Base-by-base conservation (phyloP, 1,284 basidiomycete species). In the Moesziomyces aphidis region DNA sequence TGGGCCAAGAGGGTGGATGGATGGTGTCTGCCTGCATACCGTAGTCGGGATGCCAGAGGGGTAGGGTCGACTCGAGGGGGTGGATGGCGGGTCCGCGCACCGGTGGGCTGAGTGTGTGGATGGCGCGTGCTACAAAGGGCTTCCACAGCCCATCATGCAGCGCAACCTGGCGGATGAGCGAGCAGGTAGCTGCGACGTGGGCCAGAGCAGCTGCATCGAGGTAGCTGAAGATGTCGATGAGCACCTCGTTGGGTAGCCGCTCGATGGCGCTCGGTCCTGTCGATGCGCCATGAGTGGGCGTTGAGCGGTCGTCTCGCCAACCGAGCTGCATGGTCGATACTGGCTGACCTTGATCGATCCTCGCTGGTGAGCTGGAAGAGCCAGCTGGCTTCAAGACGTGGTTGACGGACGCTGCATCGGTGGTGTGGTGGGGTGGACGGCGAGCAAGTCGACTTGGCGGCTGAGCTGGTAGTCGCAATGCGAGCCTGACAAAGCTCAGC, bases 41-140 rank as follows among this genome's bases (percentile, higher is more conserved):
- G 44, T 63, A 68, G n/a, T 57, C 61, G 24, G 70, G 70, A 61
- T 73, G 64, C 70, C 70, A 73, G 5, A 65, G 55, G 6, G 71
- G 65, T 4, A 64, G 50, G 3, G 57, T 24, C 9, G 71, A 69
- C 36, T 60, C 58, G 57, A 68, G 55, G 2, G 61, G 57, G 23
- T 73, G 64, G 13, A 73, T 57, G 49, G 50, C 24, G 8, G 61
- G 46, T 2, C 48, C 57, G 17, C 23, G 34, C 1, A 65, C 64
- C 1, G 71, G 71, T 6, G 71, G 71, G 36, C 65, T 69, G 4
- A 67, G 24, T 7, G 46, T 45, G 36, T 58, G 44, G 28, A 73
- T n/a, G 26, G 65, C 61, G 26, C 50, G 54, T 1, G 31, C n/a
- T 8, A 73, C 21, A 39, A 69, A 55, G n/a, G 61, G 65, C 34